Conservation (phyloP, 139 green algal genomes). For the Chlamydomonas eustigma region DNA sequence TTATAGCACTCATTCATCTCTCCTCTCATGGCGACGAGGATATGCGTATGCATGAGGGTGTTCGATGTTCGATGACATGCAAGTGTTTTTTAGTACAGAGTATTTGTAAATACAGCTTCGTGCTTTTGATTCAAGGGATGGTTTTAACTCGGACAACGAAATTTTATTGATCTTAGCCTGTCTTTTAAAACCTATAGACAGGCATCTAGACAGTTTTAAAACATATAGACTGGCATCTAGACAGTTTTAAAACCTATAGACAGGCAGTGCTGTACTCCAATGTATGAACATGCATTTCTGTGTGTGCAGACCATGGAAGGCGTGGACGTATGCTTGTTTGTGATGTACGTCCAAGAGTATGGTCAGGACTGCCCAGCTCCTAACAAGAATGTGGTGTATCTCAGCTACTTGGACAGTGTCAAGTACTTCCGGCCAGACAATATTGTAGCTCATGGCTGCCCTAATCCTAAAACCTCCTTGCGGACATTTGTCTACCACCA, state of each 20-base stretch:
- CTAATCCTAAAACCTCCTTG: conserved; percentile 57
- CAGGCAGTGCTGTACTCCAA: background rate
- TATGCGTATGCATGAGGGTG: too few relatives aligned
- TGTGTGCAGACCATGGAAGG: conserved; percentile 61
- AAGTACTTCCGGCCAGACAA: conserved; percentile 94
- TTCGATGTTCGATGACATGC: too few relatives aligned
- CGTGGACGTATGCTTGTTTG: conserved; percentile 93
- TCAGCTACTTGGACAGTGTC: conserved; percentile 96
- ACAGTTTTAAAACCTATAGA: background rate
- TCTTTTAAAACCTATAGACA: too few relatives aligned
- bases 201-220: too few relatives aligned
- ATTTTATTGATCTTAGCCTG: background rate
- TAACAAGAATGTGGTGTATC: conserved; percentile 89
- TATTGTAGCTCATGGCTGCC: background rate
- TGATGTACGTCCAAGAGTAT: conserved; percentile 92
- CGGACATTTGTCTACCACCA: conserved; percentile 97
- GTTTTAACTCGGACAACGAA: background rate
- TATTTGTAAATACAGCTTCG: too few relatives aligned
- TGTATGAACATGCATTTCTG: too few relatives aligned
- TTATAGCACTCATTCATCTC: too few relatives aligned
- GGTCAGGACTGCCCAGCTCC: conserved; percentile 73
- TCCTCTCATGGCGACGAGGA: too few relatives aligned
- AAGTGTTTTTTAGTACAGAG: too few relatives aligned
- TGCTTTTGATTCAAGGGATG: too few relatives aligned
- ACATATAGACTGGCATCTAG: background rate